phyloP scores from a whole-genome alignment of 768 basidiomycete genomes.

The Daedaleopsis nitida region DNA sequence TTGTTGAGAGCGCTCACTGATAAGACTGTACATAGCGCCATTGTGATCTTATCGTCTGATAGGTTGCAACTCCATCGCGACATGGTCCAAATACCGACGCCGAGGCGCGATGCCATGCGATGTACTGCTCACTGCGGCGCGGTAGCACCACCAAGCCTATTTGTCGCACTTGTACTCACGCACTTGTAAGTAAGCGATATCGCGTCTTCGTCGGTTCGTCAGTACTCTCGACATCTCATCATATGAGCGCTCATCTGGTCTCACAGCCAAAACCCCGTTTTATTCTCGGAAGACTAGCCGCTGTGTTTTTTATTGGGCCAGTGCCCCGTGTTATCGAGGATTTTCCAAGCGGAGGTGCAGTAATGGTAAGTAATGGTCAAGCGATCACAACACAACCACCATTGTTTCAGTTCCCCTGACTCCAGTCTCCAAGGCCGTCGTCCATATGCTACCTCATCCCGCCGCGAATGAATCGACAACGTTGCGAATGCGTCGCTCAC shows the following conservation, averaged over 20 bases:
- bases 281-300: not conserved
- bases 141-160: too few relatives aligned
- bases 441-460: too few relatives aligned
- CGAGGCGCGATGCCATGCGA: not conserved
- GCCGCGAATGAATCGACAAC: too few relatives aligned
- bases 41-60: not conserved
- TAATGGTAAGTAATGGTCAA: too few relatives aligned
- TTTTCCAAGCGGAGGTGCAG: not conserved
- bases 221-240: not conserved
- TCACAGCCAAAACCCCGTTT: not conserved
- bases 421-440: too few relatives aligned
- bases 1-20: not conserved
- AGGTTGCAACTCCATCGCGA: too few relatives aligned
- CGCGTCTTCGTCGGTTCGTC: slow-evolving; percentile 8
- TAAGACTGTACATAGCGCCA: not conserved
- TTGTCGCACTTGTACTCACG: too few relatives aligned
- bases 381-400: too few relatives aligned
- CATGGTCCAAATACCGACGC: too few relatives aligned
- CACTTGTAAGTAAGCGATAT: slow-evolving; percentile 2
- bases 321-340: not conserved
- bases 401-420: too few relatives aligned
- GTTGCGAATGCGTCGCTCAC: too few relatives aligned
- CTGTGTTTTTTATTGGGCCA: not conserved
- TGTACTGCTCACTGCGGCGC: not conserved
- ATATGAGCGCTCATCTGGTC: slow-evolving; percentile 2